Percentiles rank a stretch among this genome's conserved stretches.
phyloP scores from a whole-genome alignment of 331 rosid genomes.

The Malus hybrid region DNA sequence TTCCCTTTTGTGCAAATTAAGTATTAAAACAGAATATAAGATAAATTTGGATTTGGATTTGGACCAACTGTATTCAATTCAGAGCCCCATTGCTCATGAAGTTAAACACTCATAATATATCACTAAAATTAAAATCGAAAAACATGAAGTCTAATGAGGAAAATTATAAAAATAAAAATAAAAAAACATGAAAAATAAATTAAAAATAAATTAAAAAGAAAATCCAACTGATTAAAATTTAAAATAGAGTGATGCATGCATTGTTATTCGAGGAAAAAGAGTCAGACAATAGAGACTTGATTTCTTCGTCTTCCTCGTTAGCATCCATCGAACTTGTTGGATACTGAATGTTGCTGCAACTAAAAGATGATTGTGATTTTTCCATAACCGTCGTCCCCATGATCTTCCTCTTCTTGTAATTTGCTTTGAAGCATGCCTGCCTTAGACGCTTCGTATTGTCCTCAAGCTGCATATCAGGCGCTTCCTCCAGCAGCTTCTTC shows the following conservation, averaged over 20 bases:
- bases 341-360: background rate
- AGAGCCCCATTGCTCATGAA: too few relatives aligned
- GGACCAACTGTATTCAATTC: too few relatives aligned
- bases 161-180: too few relatives aligned
- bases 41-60: too few relatives aligned
- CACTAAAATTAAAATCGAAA: too few relatives aligned
- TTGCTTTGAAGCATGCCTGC: constrained; percentile 79
- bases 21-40: too few relatives aligned
- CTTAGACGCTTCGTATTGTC: constrained; percentile 57
- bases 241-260: background rate
- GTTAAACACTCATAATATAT: too few relatives aligned
- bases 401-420: constrained; percentile 67
- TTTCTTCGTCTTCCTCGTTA: constrained; percentile 18
- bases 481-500: constrained; percentile 57
- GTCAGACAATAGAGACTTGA: constrained; percentile 18
- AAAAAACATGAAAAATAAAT: background rate
- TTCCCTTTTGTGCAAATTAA: too few relatives aligned
- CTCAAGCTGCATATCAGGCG: constrained; percentile 52
- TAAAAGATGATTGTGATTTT: background rate
- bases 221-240: background rate
- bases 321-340: background rate
- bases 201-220: background rate
- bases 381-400: constrained; percentile 7
- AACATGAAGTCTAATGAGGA: too few relatives aligned
- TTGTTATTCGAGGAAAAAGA: constrained; percentile 10